Conservation (phyloP, 148 eudicot genomes). For the Fallopia convolvulus region DNA sequence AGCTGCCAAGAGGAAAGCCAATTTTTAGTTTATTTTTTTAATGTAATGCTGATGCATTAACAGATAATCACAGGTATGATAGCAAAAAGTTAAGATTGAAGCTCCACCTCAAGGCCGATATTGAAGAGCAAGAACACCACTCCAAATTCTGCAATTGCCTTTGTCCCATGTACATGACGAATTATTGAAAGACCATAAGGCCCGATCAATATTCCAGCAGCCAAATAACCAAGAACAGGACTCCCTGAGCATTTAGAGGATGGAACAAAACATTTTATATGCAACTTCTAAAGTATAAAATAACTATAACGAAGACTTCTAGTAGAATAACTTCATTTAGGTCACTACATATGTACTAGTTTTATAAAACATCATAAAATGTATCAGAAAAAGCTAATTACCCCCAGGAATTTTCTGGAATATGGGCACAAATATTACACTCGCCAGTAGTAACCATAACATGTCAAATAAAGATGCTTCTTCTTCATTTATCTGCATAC, state of each 20-base stretch:
- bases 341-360: neutral
- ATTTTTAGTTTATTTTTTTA: neutral
- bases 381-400: constrained; percentile 18
- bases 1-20: constrained; percentile 48
- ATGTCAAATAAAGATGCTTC: constrained; percentile 94
- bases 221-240: constrained; percentile 96
- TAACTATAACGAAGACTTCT: neutral
- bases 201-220: constrained; percentile 98
- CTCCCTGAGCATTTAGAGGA: constrained; percentile 53
- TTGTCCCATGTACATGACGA: constrained; percentile 89
- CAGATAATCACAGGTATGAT: constrained; percentile 2
- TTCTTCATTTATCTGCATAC: constrained; percentile 73
- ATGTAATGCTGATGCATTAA: neutral
- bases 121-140: constrained; percentile 95
- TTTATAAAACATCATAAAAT: neutral
- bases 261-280: constrained; percentile 3
- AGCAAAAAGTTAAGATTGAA: constrained; percentile 9
- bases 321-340: neutral
- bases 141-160: constrained; percentile 98
- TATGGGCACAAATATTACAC: constrained; percentile 92
- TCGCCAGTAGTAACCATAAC: constrained; percentile 90
- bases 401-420: constrained; percentile 99
- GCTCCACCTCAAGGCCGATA: constrained; percentile 91
- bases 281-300: neutral
- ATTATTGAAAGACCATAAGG: constrained; percentile 97